Conservation (phyloP, 768 basidiomycete genomes). For the Boletus bicolor region DNA sequence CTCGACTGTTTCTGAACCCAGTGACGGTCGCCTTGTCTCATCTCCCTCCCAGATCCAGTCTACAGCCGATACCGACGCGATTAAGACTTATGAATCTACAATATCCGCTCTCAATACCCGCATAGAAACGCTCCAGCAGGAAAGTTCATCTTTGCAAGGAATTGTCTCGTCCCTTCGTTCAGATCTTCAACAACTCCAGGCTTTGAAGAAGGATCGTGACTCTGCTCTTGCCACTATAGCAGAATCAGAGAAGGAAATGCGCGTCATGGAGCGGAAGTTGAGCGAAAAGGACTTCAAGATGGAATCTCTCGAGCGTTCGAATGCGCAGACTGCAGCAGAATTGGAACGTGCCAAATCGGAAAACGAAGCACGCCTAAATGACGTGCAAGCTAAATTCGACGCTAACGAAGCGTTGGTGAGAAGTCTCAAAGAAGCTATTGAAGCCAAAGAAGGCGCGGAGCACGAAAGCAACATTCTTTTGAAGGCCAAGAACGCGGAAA, state of each 20-base stretch:
- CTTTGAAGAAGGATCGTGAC: slow-evolving; percentile 44
- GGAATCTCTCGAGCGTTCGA: slow-evolving; percentile 45
- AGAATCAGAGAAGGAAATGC: slow-evolving; percentile 43
- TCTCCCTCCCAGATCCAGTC: slow-evolving; percentile 37
- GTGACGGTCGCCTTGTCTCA: slow-evolving; percentile 14
- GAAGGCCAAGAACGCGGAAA: slow-evolving; percentile 57
- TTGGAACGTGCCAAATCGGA: slow-evolving; percentile 48
- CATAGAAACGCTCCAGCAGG: slow-evolving; percentile 64
- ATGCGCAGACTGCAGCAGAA: slow-evolving; percentile 36
- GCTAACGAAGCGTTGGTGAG: slow-evolving; percentile 42
- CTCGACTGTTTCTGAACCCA: slow-evolving; percentile 14
- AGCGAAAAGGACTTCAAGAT: slow-evolving; percentile 44
- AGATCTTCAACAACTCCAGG: slow-evolving; percentile 24
- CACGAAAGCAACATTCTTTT: slow-evolving; percentile 49
- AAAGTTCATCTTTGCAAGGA: slow-evolving; percentile 58
- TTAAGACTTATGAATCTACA: slow-evolving; percentile 14
- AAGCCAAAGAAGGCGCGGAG: slow-evolving; percentile 48
- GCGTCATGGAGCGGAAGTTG: slow-evolving; percentile 40
- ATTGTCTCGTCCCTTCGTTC: slow-evolving; percentile 24
- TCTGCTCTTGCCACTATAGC: slow-evolving; percentile 37
- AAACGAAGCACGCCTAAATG: slow-evolving; percentile 39
- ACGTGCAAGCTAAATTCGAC: slow-evolving; percentile 44
- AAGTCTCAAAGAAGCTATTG: slow-evolving; percentile 51
- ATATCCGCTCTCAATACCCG: slow-evolving; percentile 30
- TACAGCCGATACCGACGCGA: slow-evolving; percentile 28